A percentile compares a stretch with the other conserved stretches of the same genome.
phyloP scores from a whole-genome alignment of 139 green algal species.

The Edaphochlamys debaryana region DNA sequence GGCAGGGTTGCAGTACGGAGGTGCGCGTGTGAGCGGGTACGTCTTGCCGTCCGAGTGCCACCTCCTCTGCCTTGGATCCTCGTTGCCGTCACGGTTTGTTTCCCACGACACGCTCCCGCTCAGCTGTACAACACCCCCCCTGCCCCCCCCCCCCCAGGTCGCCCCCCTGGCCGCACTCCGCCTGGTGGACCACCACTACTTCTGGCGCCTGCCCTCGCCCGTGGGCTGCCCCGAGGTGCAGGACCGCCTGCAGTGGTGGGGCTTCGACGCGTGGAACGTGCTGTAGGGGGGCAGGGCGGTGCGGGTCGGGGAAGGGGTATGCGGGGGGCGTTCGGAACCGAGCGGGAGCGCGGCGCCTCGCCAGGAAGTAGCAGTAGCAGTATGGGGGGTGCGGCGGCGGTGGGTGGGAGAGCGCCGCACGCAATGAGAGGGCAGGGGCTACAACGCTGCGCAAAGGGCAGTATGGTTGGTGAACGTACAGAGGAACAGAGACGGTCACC shows the following conservation, averaged over 20 bases:
- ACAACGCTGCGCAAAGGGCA: no score
- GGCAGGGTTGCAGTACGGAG: background rate
- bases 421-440: no score
- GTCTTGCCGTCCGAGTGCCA: no score
- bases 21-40: background rate
- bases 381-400: no score
- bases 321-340: no score
- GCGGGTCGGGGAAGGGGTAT: no score
- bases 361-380: no score
- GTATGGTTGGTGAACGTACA: no score
- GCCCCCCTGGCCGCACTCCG: constrained; percentile 17
- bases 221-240: constrained; percentile 43
- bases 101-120: background rate
- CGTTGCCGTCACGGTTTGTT: background rate
- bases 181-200: constrained; percentile 38
- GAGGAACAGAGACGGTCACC: no score
- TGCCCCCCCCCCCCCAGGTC: background rate
- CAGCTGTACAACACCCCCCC: background rate
- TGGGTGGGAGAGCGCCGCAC: no score
- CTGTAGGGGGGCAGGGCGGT: background rate
- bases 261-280: constrained; percentile 42
- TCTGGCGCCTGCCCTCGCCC: constrained; percentile 35
- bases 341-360: no score
- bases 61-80: no score
- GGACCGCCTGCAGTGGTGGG: constrained; percentile 46